A percentile compares a stretch with the other conserved stretches of the same genome.
These are phyloP conservation scores for Stevia rebaudiana DNA, from an alignment of 140 eudicot species.

Conservation along the genomic window DNA sequence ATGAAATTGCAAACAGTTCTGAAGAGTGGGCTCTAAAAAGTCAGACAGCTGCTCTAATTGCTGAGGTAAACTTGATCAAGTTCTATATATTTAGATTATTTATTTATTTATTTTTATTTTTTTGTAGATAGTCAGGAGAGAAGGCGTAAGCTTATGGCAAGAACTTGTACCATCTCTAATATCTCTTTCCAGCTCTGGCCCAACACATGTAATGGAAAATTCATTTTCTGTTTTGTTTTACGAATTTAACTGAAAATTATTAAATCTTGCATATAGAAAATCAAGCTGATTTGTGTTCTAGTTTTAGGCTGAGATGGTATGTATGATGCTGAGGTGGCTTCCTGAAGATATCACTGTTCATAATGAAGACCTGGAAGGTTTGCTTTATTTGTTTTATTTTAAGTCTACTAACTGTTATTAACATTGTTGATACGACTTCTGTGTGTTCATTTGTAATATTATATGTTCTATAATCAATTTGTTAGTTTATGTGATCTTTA, in stretches of 20 bases:
- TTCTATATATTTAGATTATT: constrained; percentile 4
- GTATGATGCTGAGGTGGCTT: constrained; percentile 92
- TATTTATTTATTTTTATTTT: constrained; percentile 15
- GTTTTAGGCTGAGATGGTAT: constrained; percentile 87
- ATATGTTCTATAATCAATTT: neutral
- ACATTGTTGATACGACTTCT: neutral
- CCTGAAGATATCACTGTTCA: constrained; percentile 97
- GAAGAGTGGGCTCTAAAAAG: constrained; percentile 96
- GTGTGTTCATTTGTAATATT: neutral
- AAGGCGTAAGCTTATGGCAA: constrained; percentile 77
- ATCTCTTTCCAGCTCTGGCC: constrained; percentile 68
- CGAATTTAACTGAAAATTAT: constrained; percentile 13
- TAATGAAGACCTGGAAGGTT: constrained; percentile 97
- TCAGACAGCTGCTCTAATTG: constrained; percentile 87
- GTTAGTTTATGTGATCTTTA: neutral
- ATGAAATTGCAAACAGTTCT: constrained; percentile 55
- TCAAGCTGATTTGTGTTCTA: constrained; percentile 32
- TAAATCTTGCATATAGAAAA: constrained; percentile 7
- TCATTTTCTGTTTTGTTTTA: constrained; percentile 6
- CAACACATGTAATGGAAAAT: constrained; percentile 56
- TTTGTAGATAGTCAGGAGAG: constrained; percentile 88
- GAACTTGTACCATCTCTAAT: constrained; percentile 74
- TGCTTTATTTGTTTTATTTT: neutral
- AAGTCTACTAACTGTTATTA: neutral
- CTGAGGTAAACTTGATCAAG: constrained; percentile 59